phyloP scores from a whole-genome alignment of 1,284 basidiomycete species.

The Trichosporon asahii region DNA sequence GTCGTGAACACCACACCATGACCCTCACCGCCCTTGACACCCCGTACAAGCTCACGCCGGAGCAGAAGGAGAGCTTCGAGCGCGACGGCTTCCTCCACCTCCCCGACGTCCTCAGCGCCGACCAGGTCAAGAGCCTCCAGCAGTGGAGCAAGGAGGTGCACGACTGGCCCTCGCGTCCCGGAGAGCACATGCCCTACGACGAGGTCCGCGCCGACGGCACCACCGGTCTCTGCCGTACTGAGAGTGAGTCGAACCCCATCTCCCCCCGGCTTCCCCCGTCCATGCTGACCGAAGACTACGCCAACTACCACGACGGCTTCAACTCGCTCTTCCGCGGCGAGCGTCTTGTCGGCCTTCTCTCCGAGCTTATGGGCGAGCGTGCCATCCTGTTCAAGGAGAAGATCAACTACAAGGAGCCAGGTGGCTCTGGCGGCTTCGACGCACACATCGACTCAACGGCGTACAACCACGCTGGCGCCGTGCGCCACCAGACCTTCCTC shows the following conservation, averaged over 20 bases:
- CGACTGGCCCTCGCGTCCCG: slow-evolving; percentile 32
- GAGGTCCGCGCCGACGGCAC: slow-evolving; percentile 35
- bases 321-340: slow-evolving; percentile 32
- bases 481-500: slow-evolving; percentile 36
- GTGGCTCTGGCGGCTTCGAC: slow-evolving; percentile 40
- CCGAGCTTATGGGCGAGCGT: slow-evolving; percentile 33
- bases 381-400: slow-evolving; percentile 44
- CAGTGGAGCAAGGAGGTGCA: slow-evolving; percentile 39
- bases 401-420: slow-evolving; percentile 46
- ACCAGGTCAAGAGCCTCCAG: slow-evolving; percentile 29
- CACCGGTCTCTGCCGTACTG: slow-evolving; percentile 38
- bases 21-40: slow-evolving; percentile 17
- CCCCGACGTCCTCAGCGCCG: slow-evolving; percentile 25
- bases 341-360: slow-evolving; percentile 30
- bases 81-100: slow-evolving; percentile 35
- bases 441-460: slow-evolving; percentile 42
- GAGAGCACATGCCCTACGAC: slow-evolving; percentile 43
- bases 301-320: slow-evolving; percentile 39
- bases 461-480: slow-evolving; percentile 33
- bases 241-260: slow-evolving; percentile 27
- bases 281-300: slow-evolving; percentile 28
- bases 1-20: not conserved
- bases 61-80: slow-evolving; percentile 26
- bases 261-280: too few relatives aligned
- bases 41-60: slow-evolving; percentile 23